Evolutionary conservation across 176 grass and related monocot species (phyloP).

Genomic region (Eragrostis curvula): DNA sequence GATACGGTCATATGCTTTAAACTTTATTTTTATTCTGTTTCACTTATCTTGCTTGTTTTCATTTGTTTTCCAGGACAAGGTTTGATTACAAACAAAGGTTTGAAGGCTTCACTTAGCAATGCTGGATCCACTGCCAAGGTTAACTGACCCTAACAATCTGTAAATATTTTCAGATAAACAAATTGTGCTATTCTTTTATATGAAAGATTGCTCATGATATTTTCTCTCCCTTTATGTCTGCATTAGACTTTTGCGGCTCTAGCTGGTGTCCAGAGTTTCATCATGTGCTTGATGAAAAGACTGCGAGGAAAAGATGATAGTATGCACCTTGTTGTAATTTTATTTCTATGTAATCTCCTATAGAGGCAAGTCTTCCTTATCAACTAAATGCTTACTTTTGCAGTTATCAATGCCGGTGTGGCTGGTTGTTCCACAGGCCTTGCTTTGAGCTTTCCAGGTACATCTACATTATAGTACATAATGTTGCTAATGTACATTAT

Average conservation of each 20-base stretch:
- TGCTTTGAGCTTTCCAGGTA: conserved; percentile 98
- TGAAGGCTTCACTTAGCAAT: conserved; percentile 66
- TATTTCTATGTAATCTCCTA: conserved; percentile 11
- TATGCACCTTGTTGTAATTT: conserved; percentile 38
- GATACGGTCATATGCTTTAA: background rate
- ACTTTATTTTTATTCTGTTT: conserved; percentile 25
- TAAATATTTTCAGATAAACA: conserved; percentile 21
- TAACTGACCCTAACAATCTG: conserved; percentile 24
- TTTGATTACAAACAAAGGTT: conserved; percentile 75
- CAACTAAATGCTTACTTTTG: conserved; percentile 25
- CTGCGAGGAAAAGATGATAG: conserved; percentile 87
- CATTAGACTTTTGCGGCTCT: conserved; percentile 89
- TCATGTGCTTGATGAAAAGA: conserved; percentile 83
- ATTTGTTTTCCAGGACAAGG: conserved; percentile 68
- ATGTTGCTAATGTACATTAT: background rate
- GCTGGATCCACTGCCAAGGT: conserved; percentile 95
- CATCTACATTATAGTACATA: background rate
- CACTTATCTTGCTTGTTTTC: conserved; percentile 23
- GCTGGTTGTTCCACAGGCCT: conserved; percentile 88
- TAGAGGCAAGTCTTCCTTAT: conserved; percentile 25
- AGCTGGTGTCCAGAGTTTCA: conserved; percentile 87
- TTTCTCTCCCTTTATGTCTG: conserved; percentile 3
- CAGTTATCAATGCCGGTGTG: conserved; percentile 85
- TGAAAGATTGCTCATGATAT: conserved; percentile 15
- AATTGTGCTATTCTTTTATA: conserved; percentile 7